Conservation (phyloP, 139 green algal species). For the Volvox reticuliferus region DNA sequence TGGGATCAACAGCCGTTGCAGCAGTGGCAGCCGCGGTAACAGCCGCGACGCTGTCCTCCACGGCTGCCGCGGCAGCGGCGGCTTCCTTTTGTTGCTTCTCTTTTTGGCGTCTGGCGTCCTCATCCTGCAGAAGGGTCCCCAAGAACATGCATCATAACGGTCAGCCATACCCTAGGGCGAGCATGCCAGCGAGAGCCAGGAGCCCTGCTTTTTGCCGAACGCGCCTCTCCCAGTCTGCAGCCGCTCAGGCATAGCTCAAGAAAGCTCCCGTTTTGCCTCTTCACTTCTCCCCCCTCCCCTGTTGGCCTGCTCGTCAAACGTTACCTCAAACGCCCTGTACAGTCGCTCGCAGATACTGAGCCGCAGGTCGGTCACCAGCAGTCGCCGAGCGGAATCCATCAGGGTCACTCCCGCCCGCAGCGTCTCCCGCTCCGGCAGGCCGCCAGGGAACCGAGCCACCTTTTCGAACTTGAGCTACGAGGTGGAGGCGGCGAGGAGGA, state of each 20-base stretch:
- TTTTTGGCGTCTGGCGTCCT: constrained; percentile 27
- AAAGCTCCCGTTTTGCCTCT: too few relatives aligned
- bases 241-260: too few relatives aligned
- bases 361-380: constrained; percentile 34
- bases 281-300: neutral
- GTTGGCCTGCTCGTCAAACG: neutral
- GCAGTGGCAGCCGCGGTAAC: neutral
- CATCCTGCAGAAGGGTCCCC: neutral
- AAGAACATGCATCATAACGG: too few relatives aligned
- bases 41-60: neutral
- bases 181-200: too few relatives aligned
- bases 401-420: constrained; percentile 18
- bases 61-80: neutral
- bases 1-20: neutral
- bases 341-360: constrained; percentile 29
- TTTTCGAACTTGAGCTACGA: constrained; percentile 42
- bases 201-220: too few relatives aligned
- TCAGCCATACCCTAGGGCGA: too few relatives aligned
- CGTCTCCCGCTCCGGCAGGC: constrained; percentile 38
- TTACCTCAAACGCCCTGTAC: constrained; percentile 45
- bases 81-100: constrained; percentile 25
- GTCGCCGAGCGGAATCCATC: constrained; percentile 28
- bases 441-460: constrained; percentile 39
- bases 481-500: neutral
- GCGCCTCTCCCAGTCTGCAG: too few relatives aligned